Evolutionary conservation across 2,329 filamentous ascomycete genomes (phyloP), one percentile per base, ranked within the genome.

Genomic region (Colletotrichum liaoningense): DNA sequence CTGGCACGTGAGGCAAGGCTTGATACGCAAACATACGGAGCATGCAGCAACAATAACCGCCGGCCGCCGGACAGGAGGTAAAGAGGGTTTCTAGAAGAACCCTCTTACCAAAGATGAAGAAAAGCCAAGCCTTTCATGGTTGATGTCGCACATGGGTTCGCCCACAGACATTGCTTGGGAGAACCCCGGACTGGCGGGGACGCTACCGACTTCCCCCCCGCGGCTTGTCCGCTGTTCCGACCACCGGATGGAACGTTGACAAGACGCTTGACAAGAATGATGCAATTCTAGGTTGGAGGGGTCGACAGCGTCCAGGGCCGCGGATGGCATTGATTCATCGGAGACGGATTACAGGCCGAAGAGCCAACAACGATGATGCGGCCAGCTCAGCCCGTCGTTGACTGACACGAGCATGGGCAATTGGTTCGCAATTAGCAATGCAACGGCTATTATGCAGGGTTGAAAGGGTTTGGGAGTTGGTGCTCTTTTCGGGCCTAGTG

Each of bases 111-210:
- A 8, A 30, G 14, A 24, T 14, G 12, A 33, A 16, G 14, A 1
- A 16, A 14, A 38, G 22, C 24, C n/a, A 38, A 49, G 9, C 22
- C 42, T 63, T 33, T 26, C 24, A 35, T 56, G 33, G 35, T 24
- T 46, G 19, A 38, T 33, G 35, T 55, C 12, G 46, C 16, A 54
- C n/a, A 26, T 30, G 52, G 22, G 52, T 8, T 19, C 9, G 22
- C n/a, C 46, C 42, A 63, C 35, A 16, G 64, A 52, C 28, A 24
- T 30, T 9, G 52, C 63, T 69, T 64, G 55, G 66, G 59, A 65
- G 56, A 24, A 65, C 30, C 38, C 54, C 6, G 12, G 19, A 24
- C 26, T 52, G 28, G 28, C 28, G 30, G 52, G n/a, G 57, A 70
- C 46, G n/a, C 56, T 30, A 30, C 24, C 69, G 35, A 33, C 16